phyloP scores from a whole-genome alignment of 371 early-diverging fungal species.

The Mucor lusitanicus region DNA sequence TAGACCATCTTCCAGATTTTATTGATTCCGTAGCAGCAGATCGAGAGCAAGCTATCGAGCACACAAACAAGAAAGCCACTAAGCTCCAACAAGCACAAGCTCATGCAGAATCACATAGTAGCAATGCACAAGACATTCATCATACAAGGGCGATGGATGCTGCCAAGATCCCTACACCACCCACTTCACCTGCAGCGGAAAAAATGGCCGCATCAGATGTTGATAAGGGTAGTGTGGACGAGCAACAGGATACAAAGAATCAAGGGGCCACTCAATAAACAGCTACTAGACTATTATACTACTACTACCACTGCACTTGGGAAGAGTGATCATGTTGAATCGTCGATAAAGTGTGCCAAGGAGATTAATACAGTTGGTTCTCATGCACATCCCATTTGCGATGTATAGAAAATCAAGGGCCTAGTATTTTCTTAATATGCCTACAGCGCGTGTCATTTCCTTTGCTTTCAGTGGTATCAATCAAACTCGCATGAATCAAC shows the following conservation, averaged over 20 bases:
- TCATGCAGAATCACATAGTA: not conserved
- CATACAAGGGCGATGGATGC: not conserved
- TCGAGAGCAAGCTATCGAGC: slow-evolving; percentile 26
- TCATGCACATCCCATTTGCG: not conserved
- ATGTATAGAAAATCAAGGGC: slow-evolving; percentile 22
- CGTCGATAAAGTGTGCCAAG: not conserved
- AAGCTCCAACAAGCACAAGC: not conserved
- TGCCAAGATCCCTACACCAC: slow-evolving; percentile 17
- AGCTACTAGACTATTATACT: not conserved
- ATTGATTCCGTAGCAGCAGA: slow-evolving; percentile 11
- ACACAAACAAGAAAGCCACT: slow-evolving; percentile 10
- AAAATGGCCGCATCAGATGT: slow-evolving; percentile 3
- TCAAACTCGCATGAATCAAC: not conserved
- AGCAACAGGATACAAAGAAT: not conserved
- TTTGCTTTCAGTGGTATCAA: not conserved
- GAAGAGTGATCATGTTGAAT: not conserved
- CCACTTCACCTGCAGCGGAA: slow-evolving; percentile 18
- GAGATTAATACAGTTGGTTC: not conserved
- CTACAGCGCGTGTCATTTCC: not conserved
- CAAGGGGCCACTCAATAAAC: not conserved
- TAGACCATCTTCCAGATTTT: slow-evolving; percentile 14
- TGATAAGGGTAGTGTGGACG: not conserved
- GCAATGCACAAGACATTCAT: not conserved
- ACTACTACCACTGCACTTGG: not conserved
- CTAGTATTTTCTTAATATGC: not conserved